phyloP scores from a whole-genome alignment of 257 asterid genomes.

The Salvia rosmarinus region DNA sequence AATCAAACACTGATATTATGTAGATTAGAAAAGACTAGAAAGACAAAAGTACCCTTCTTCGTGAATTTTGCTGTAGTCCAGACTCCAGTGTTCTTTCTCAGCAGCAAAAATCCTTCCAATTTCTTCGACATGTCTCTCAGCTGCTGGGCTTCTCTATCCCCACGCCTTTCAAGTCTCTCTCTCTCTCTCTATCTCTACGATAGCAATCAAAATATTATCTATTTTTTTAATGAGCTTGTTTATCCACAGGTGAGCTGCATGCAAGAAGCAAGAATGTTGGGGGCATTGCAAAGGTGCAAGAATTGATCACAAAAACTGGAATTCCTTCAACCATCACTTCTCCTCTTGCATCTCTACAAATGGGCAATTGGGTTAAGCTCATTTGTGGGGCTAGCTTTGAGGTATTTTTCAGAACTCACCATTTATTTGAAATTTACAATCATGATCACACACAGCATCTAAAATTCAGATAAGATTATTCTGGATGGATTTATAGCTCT shows the following conservation, averaged over 20 bases:
- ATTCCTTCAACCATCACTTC: constrained; percentile 58
- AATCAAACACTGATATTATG: no score
- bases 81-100: not conserved
- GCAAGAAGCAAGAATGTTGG: constrained; percentile 40
- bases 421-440: not conserved
- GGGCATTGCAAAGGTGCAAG: constrained; percentile 56
- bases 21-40: not conserved
- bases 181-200: constrained; percentile 6
- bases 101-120: constrained; percentile 16
- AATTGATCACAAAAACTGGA: constrained; percentile 47
- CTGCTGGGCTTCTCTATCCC: constrained; percentile 53
- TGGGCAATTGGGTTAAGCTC: constrained; percentile 85
- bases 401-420: constrained; percentile 39
- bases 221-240: not conserved
- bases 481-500: not conserved
- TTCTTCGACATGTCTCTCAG: constrained; percentile 42
- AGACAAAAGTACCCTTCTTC: constrained; percentile 7
- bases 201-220: not conserved
- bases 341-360: constrained; percentile 67
- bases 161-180: constrained; percentile 38
- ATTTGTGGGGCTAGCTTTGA: constrained; percentile 98
- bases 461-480: not conserved
- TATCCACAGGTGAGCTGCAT: constrained; percentile 43
- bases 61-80: not conserved
- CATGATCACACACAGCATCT: not conserved